Conservation (phyloP, 306 rosid species). For the Rosa persica region DNA sequence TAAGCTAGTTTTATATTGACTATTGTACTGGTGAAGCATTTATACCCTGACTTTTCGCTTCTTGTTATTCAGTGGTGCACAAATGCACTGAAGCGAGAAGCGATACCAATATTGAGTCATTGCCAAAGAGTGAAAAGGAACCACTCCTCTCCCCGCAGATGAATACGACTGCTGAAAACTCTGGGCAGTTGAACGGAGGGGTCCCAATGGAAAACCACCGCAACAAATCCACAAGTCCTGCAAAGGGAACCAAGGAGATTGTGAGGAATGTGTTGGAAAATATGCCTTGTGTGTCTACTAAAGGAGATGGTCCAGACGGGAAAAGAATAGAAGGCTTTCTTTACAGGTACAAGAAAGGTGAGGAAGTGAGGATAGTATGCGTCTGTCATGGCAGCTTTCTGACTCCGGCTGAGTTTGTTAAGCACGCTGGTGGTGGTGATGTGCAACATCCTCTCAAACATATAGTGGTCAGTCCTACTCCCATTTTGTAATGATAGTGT, state of each 20-base stretch:
- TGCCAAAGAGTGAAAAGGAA: constrained; percentile 31
- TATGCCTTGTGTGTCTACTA: constrained; percentile 69
- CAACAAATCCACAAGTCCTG: not conserved
- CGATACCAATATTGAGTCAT: constrained; percentile 21
- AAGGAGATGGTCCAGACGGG: constrained; percentile 62
- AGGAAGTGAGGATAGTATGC: constrained; percentile 73
- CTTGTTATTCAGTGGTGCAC: constrained; percentile 11
- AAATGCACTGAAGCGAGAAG: constrained; percentile 37
- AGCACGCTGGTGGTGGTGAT: constrained; percentile 74
- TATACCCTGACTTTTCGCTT: not conserved
- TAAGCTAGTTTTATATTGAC: not conserved
- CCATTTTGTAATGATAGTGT: constrained; percentile 18
- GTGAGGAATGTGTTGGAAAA: constrained; percentile 50
- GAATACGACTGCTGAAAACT: not conserved
- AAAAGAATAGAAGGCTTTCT: constrained; percentile 71
- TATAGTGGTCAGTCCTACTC: constrained; percentile 56
- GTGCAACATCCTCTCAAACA: constrained; percentile 63
- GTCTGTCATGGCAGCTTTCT: constrained; percentile 77
- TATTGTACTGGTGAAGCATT: too few species aligned
- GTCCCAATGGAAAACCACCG: constrained; percentile 13
- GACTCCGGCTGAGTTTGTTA: constrained; percentile 73
- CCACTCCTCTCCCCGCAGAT: not conserved
- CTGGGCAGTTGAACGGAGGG: constrained; percentile 12
- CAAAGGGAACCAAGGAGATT: constrained; percentile 32
- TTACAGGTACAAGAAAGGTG: constrained; percentile 66